Evolutionary conservation across 768 basidiomycete genomes (phyloP), one percentile per base, ranked within the genome.

Genomic region (Tylopilus plumbeoviolaceoides): DNA sequence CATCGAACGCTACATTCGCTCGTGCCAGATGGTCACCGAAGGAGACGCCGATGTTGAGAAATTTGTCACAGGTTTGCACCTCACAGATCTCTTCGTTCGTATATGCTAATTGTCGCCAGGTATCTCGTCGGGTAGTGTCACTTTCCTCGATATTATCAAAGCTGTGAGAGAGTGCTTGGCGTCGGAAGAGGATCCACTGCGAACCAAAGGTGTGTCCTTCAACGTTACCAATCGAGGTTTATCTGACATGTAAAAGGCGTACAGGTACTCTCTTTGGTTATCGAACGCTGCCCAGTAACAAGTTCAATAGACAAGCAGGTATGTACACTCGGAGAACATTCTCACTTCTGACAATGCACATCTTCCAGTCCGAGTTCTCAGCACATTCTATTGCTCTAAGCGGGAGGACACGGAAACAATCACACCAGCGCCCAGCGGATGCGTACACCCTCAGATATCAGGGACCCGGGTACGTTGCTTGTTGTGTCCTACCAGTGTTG

Each of bases 91-190:
- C 17, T 20, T 40, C 18, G 7, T 40, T 44, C 5, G 38, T 27
- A n/a, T 42, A 47, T 50, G 44, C 39, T 39, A 35, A 48, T 42
- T n/a, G 9, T 39, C 43, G 44, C 40, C 58, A 85, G 84, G 72
- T 45, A 71, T 85, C 49, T 78, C 81, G 14, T 72, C 73, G 54
- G 83, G 83, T 20, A 68, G 75, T 18, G 69, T 80, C 9, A 79
- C 83, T 18, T 73, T 97, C 12, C 73, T 94, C 5, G 79, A 85
- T 56, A 72, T 98, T 20, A 90, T 98, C 33, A 93, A 91, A 64
- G 83, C 85, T 23, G 78, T 97, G 0, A 91, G 91, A 39, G 87
- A 90, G 59, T 93, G 89, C 63, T 74, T 99, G 14, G 94, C 91
- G 0, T 84, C 91, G 2, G 89, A 94, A 52, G 89, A 95, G 50